phyloP scores from a whole-genome alignment of 352 stramenopile species.

The Phytophthora nicotianae region DNA sequence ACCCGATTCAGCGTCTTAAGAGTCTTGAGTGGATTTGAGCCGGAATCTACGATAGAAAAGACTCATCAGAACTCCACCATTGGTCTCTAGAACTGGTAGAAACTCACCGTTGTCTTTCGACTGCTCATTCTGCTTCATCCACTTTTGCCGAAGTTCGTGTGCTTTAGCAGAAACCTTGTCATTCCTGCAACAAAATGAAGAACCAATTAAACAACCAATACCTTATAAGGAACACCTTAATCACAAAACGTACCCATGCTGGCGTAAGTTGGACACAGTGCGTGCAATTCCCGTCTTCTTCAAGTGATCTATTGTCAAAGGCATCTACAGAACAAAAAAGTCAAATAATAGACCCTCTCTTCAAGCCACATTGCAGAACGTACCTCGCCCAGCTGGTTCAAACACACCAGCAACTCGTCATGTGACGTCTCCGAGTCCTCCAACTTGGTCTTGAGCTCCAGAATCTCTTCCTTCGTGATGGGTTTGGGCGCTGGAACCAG shows the following conservation, averaged over 20 bases:
- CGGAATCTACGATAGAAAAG: slow-evolving; percentile 24
- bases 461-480: slow-evolving; percentile 60
- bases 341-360: background rate
- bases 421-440: slow-evolving; percentile 54
- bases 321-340: slow-evolving; percentile 44
- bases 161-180: slow-evolving; percentile 79
- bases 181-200: slow-evolving; percentile 45
- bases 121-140: slow-evolving; percentile 69
- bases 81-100: background rate
- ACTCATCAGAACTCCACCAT: background rate
- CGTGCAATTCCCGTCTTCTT: slow-evolving; percentile 73
- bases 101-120: slow-evolving; percentile 29
- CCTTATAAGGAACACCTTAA: background rate
- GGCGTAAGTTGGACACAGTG: slow-evolving; percentile 65
- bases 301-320: slow-evolving; percentile 62
- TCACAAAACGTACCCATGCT: slow-evolving; percentile 64
- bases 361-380: slow-evolving; percentile 3
- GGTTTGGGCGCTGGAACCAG: slow-evolving; percentile 53
- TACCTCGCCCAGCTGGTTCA: slow-evolving; percentile 60
- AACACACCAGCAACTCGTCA: slow-evolving; percentile 66
- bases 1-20: slow-evolving; percentile 59
- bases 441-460: slow-evolving; percentile 65
- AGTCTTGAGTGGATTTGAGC: slow-evolving; percentile 43
- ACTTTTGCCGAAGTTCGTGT: slow-evolving; percentile 67
- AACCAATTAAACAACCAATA: slow-evolving; percentile 5